A percentile compares a stretch with the other conserved stretches of the same genome.
phyloP scores from a whole-genome alignment of 257 asterid species.

The Cruciata laevipes region DNA sequence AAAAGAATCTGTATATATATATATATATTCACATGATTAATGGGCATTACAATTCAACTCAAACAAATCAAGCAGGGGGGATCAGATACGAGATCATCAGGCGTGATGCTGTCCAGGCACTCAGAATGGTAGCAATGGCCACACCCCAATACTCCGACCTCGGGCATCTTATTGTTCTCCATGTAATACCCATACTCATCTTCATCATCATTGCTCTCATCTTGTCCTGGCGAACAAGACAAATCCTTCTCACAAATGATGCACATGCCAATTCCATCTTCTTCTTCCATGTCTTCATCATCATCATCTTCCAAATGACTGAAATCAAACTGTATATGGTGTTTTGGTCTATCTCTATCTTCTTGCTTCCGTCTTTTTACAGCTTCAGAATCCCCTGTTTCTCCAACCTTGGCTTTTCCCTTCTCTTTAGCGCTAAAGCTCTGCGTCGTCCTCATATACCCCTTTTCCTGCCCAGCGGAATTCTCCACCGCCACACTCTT shows the following conservation, averaged over 20 bases:
- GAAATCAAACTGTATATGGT: no score
- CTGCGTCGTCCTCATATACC: neutral
- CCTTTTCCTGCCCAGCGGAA: no score
- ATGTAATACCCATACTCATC: neutral
- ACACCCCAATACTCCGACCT: conserved; percentile 19
- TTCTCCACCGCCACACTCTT: no score
- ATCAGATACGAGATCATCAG: conserved; percentile 16
- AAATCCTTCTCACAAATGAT: conserved; percentile 10
- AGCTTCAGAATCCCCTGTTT: neutral
- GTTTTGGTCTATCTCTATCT: neutral
- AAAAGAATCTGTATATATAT: no score
- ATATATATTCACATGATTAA: no score
- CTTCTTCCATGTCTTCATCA: no score
- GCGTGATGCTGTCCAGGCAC: conserved; percentile 18
- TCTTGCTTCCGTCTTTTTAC: neutral
- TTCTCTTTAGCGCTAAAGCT: neutral
- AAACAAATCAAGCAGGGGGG: conserved; percentile 23
- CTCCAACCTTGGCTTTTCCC: neutral
- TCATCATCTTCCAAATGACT: no score
- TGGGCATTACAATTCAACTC: neutral
- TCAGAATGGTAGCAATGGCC: conserved; percentile 23
- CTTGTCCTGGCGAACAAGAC: neutral
- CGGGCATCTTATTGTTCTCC: conserved; percentile 11
- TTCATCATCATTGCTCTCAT: neutral
- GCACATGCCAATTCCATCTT: neutral